Evolutionary conservation across 176 grass and related monocot species (phyloP), one percentile per base, ranked within the genome.

Genomic region (Elaeis guineensis): DNA sequence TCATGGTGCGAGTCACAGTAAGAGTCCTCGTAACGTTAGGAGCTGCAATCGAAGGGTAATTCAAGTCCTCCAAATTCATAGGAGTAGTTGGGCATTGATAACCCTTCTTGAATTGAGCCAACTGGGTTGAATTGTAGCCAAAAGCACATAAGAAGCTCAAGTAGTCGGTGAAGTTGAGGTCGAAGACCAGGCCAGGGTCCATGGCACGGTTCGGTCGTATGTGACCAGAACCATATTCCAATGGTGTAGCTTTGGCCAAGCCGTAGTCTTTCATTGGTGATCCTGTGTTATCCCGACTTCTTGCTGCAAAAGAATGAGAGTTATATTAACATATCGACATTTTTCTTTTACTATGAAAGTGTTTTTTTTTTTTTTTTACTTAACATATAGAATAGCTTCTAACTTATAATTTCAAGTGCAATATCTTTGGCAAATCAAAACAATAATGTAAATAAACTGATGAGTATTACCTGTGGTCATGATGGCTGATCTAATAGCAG

Each of bases 111-210:
- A 95, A 66, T 20, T 51, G 18, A 2, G 16, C 51, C 5, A 79
- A 16, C 24, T 66, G 54, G 0, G 11, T 14, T 0, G 71, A 25
- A 51, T 49, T 21, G 68, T 76, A 78, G 14, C 86, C 86, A 16
- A 86, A 57, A 18, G 83, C 35, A 77, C 90, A 95, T 56, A 95
- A 59, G 64, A 86, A 95, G 21, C 39, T 29, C 61, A 81, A 59
- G 72, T 95, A 95, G 17, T 90, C 86, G 23, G 81, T 30, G 3
- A 62, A 8, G 16, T 63, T 26, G 49, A 70, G 22, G 62, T 95
- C 86, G 65, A 90, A 95, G 6, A 90, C 83, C 21, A 95, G 86
- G 12, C 86, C 86, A 0, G 90, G 90, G 62, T 90, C 71, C 28
- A 70, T 16, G 15, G 90, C 90, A 9, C 74, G 69, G 77, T 80